Evolutionary conservation across 176 grass and related monocot genomes (phyloP).

Genomic region (Themeda triandra): DNA sequence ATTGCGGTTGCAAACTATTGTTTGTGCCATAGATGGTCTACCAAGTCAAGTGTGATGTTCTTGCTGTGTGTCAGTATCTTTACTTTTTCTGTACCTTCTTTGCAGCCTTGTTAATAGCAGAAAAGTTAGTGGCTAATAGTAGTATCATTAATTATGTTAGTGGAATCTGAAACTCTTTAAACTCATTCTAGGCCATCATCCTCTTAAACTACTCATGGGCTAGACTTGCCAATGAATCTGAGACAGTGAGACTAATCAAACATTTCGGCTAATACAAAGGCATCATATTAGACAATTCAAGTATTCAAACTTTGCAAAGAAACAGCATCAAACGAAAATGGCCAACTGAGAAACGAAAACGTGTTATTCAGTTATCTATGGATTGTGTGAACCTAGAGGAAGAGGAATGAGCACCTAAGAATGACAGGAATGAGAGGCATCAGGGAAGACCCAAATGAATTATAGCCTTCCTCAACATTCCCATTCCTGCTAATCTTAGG

Average conservation of each 20-base stretch:
- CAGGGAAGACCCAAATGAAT: conserved; percentile 7
- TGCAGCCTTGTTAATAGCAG: neutral
- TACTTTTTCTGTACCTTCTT: neutral
- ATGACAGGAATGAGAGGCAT: conserved; percentile 24
- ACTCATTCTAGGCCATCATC: neutral
- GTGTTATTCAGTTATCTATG: neutral
- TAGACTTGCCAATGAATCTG: neutral
- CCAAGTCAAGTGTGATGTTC: neutral
- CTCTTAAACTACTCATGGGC: neutral
- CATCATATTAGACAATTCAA: neutral
- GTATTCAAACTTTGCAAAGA: neutral
- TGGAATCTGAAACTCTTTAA: neutral
- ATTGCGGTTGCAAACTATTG: neutral
- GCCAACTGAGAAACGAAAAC: neutral
- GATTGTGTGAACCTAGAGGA: neutral
- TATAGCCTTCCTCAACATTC: conserved; percentile 14
- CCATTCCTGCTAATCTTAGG: conserved; percentile 16
- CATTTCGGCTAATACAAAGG: neutral
- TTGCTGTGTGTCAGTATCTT: neutral
- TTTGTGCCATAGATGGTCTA: neutral
- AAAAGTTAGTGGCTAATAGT: neutral
- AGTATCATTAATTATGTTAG: neutral
- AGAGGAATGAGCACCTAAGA: conserved; percentile 19
- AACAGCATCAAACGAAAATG: neutral
- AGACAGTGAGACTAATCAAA: neutral